These are phyloP conservation scores for Aspergillus caelatus DNA, from an alignment of 2,329 filamentous ascomycete genomes.

Conservation along the genomic window DNA sequence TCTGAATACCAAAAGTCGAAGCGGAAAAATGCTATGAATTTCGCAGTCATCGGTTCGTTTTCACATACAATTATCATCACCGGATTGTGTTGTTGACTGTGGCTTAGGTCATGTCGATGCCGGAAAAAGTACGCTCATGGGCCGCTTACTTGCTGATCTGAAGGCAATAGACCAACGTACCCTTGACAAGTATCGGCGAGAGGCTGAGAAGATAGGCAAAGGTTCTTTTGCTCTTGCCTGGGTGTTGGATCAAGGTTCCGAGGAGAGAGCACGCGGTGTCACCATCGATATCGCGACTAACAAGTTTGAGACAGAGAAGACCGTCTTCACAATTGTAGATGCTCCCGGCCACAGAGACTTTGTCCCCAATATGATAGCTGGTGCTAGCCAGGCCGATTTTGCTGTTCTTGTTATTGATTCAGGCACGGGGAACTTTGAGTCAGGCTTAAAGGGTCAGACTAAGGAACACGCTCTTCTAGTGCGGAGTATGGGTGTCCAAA, in stretches of 20 bases:
- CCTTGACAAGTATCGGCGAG: conserved; percentile 82
- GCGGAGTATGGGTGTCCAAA: conserved; percentile 85
- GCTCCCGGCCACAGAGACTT: conserved; percentile 95
- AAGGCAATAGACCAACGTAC: conserved; percentile 86
- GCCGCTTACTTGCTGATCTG: conserved; percentile 84
- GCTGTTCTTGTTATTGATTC: conserved; percentile 93
- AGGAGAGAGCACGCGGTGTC: conserved; percentile 86
- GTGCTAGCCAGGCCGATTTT: conserved; percentile 93
- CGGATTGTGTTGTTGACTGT: conserved; percentile 23
- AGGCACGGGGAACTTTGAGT: conserved; percentile 87
- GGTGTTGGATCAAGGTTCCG: conserved; percentile 90
- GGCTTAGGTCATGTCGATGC: conserved; percentile 86
- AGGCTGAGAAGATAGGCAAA: conserved; percentile 90
- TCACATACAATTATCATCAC: not conserved
- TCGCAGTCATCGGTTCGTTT: conserved; percentile 82
- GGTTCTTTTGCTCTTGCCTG: conserved; percentile 94
- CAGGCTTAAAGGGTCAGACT: conserved; percentile 89
- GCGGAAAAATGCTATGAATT: conserved; percentile 80
- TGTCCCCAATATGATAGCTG: conserved; percentile 98
- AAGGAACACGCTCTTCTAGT: conserved; percentile 89
- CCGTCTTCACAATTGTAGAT: conserved; percentile 90
- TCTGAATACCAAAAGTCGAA: conserved; percentile 76
- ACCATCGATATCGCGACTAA: conserved; percentile 97
- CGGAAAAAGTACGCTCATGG: conserved; percentile 97
- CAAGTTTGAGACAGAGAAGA: conserved; percentile 85